Evolutionary conservation across 1,139 yeast genomes (phyloP), one percentile per base, ranked within the genome.

Genomic region (Kazachstania sp.): DNA sequence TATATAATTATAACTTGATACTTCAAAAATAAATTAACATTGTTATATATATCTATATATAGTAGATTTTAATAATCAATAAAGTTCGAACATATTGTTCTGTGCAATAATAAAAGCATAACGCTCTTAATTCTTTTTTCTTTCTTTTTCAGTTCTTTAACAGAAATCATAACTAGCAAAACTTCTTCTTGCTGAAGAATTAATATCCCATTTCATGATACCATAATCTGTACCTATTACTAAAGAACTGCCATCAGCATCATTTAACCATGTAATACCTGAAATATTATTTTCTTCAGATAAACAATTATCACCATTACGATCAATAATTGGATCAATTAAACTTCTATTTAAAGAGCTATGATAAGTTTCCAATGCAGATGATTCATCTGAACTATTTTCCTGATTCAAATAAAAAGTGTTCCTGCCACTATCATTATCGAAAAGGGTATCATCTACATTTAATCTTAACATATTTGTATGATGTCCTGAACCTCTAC

Each of bases 151-250:
- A 9, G 2, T 30, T 26, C 18, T 12, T 38, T 45, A 62, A 45
- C 65, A 61, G 42, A 64, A 61, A 46, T 63, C 68, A 40, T 63
- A 64, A 48, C 67, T 61, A 3, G 78, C 75, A 54, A 74, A 74
- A 46, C 76, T 71, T 51, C 78, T 65, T 56, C 80, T 67, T 32
- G 74, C 71, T 77, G 78, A 73, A 9, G 75, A 67, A 51, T 75
- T 74, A 37, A 76, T 69, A 43, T 72, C 72, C 79, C 79, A 75
- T 50, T 69, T 68, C 45, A 73, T 63, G 34, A 76, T 64, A 1
- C 79, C 79, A 45, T 69, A 70, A 47, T 72, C 72, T 30, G 73
- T 67, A 1, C 79, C 79, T 35, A 75, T 69, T 12, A 73, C 64
- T 30, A 76, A 56, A 35, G 72, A 69, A 18, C 72, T 67, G 0